These are phyloP conservation scores for Arthroderma uncinatum DNA, from an alignment of 2,329 filamentous ascomycete species.

Conservation along the genomic window DNA sequence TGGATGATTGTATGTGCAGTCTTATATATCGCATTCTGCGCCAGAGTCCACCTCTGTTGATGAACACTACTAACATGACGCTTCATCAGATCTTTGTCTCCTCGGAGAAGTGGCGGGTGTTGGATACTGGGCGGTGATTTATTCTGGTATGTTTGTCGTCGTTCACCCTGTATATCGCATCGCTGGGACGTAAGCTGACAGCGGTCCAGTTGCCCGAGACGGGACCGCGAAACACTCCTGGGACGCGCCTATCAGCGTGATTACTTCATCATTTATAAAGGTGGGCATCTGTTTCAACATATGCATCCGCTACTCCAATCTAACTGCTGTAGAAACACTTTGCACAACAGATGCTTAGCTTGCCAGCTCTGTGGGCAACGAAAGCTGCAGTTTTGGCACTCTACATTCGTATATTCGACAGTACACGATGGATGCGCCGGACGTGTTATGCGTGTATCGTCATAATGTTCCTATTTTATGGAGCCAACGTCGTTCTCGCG, in stretches of 20 bases:
- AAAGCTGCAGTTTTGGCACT: background rate
- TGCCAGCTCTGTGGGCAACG: background rate
- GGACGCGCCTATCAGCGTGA: background rate
- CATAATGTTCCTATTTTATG: background rate
- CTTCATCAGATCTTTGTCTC: background rate
- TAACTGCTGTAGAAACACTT: background rate
- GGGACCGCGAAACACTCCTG: background rate
- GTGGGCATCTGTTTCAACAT: background rate
- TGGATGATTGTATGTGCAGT: constrained; percentile 4
- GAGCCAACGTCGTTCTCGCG: background rate
- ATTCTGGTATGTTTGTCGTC: background rate
- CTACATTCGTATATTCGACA: constrained; percentile 2
- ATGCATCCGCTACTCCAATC: background rate
- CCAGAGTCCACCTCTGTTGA: too few species aligned
- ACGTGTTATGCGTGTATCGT: background rate
- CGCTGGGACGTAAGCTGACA: background rate
- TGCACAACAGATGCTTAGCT: background rate
- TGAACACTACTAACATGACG: background rate
- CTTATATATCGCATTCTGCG: background rate
- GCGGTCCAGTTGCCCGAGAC: background rate
- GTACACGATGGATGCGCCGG: background rate
- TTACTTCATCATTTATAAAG: background rate
- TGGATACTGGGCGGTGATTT: constrained; percentile 1
- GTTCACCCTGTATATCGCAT: background rate
- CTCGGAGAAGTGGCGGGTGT: background rate